phyloP scores from a whole-genome alignment of 106 monocot genomes.

The Dioscorea zingiberensis region DNA sequence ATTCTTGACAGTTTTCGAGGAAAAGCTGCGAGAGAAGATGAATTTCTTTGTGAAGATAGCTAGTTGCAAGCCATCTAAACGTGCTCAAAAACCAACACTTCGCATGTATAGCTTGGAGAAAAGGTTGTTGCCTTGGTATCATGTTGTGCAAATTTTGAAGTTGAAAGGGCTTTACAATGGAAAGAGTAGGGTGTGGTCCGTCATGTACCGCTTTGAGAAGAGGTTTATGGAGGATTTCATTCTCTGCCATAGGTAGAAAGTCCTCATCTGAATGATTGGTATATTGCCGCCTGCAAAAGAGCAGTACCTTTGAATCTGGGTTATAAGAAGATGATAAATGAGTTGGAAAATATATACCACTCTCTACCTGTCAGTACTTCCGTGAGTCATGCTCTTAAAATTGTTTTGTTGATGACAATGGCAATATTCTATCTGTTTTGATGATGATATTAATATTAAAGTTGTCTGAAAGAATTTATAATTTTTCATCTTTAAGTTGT shows the following conservation, averaged over 20 bases:
- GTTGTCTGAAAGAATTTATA: too few species aligned
- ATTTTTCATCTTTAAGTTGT: too few species aligned
- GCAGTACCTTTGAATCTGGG: too few species aligned
- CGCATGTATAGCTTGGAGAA: constrained; percentile 15
- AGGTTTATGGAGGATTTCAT: constrained; percentile 2
- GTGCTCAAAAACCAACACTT: constrained; percentile 4
- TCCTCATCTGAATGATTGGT: too few species aligned
- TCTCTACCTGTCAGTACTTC: too few species aligned
- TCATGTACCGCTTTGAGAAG: background rate
- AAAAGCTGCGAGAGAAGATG: constrained; percentile 4
- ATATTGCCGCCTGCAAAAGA: too few species aligned
- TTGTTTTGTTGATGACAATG: too few species aligned
- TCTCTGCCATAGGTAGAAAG: background rate
- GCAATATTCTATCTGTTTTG: too few species aligned
- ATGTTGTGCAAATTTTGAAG: constrained; percentile 4
- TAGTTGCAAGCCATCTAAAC: constrained; percentile 1
- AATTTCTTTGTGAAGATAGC: constrained; percentile 10
- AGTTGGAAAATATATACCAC: too few species aligned
- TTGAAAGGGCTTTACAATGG: background rate
- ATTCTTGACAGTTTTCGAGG: background rate
- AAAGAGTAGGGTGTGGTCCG: background rate
- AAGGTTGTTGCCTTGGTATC: constrained; percentile 7
- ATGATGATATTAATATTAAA: too few species aligned
- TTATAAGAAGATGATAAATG: too few species aligned
- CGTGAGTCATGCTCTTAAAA: too few species aligned